Evolutionary conservation across 1,284 basidiomycete species (phyloP).

Genomic region (Marasmius oreades): DNA sequence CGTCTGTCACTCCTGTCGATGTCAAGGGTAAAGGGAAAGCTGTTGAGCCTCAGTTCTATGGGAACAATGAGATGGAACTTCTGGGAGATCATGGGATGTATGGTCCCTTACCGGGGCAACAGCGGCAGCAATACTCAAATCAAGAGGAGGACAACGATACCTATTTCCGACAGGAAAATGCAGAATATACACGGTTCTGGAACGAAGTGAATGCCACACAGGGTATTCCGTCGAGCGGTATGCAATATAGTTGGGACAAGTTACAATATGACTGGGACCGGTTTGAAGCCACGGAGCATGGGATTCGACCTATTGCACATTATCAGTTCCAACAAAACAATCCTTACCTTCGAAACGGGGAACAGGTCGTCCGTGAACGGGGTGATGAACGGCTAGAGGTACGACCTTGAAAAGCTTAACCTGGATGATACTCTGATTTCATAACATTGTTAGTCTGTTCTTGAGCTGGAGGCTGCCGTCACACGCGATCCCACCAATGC

Average conservation of each 20-base stretch:
- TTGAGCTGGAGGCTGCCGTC: constrained; percentile 90
- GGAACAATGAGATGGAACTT: neutral
- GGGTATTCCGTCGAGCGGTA: constrained; percentile 17
- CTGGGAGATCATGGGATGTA: neutral
- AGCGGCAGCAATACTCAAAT: neutral
- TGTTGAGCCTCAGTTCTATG: constrained; percentile 14
- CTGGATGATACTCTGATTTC: constrained; percentile 7
- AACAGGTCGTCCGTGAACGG: constrained; percentile 58
- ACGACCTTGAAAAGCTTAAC: constrained; percentile 22
- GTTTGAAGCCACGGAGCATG: constrained; percentile 67
- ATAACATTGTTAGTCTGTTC: constrained; percentile 57
- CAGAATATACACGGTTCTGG: constrained; percentile 61
- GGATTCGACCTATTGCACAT: constrained; percentile 52
- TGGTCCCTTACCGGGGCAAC: neutral
- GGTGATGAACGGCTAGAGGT: constrained; percentile 55
- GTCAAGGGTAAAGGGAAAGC: constrained; percentile 69
- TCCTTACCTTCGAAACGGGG: constrained; percentile 65
- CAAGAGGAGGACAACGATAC: constrained; percentile 57
- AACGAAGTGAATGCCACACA: constrained; percentile 15
- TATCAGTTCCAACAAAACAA: constrained; percentile 85
- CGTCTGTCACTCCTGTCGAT: constrained; percentile 31
- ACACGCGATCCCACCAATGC: constrained; percentile 76
- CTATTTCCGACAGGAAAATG: constrained; percentile 72
- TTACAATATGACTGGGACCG: constrained; percentile 84
- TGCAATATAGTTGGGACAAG: constrained; percentile 35